Evolutionary conservation across 2,329 filamentous ascomycete species (phyloP), one percentile per base, ranked within the genome.

Genomic region (Aureobasidium sp.): DNA sequence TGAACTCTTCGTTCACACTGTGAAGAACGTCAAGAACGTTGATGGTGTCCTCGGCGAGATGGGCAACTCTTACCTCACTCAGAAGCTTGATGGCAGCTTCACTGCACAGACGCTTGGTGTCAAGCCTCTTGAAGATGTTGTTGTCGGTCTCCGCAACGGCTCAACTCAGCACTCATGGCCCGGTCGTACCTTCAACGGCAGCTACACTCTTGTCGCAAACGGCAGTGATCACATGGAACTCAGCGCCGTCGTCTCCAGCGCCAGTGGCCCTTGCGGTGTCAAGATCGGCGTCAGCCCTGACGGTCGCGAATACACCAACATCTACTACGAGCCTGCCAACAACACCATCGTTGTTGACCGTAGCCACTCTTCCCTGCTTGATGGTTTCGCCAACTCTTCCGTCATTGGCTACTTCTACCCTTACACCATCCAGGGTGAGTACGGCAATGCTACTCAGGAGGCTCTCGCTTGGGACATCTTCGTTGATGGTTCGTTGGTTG

Each of bases 401-500:
- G 75, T 78, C 59, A 70, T 74, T 6, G 77, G 77, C 13, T 78
- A 77, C 67, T 79, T 78, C 69, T 70, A 75, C 58, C 77, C 77
- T 3, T 78, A 79, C 70, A 75, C 72, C 5, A 42, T 47, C 0
- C 37, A 48, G 13, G 66, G 68, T 36, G 70, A 68, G 2, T 66
- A 64, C 21, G 62, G 65, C 41, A 63, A 64, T 16, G 64, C 64
- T 5, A 59, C 66, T 37, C 59, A 57, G 0, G 78, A 81, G 66
- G 68, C 71, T 21, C 69, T 80, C 36, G 66, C 68, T 7, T 74
- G 79, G 69, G 69, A 78, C 61, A 69, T 80, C 62, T 79, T 77
- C 67, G 65, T 80, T 42, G 78, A 81, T 62, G 78, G 78, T 27
- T 78, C 75, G 0, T 67, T 79, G 29, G 67, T 79, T 0, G 78